These are phyloP conservation scores for Fusarium aywerte DNA, from an alignment of 2,329 filamentous ascomycete genomes.

Conservation along the genomic window DNA sequence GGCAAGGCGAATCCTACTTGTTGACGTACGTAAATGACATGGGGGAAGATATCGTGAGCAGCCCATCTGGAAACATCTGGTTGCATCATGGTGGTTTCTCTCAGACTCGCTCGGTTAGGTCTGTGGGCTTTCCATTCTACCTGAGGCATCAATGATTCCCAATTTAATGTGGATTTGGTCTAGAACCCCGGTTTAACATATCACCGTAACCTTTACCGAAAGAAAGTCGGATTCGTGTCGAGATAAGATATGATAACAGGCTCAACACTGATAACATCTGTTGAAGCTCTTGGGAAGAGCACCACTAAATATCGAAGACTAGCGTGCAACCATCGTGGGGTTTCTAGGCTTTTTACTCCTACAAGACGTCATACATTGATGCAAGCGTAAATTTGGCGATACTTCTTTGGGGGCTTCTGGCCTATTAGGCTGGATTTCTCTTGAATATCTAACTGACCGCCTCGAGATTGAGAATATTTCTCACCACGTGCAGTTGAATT, in stretches of 20 bases:
- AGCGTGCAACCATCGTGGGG: neutral
- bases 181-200: neutral
- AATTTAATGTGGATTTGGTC: neutral
- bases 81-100: constrained; percentile 29
- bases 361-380: constrained; percentile 12
- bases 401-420: neutral
- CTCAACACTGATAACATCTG: constrained; percentile 4
- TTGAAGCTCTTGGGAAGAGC: constrained; percentile 13
- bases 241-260: constrained; percentile 15
- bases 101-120: constrained; percentile 6
- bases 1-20: constrained; percentile 10
- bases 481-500: neutral
- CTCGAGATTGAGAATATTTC: neutral
- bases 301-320: constrained; percentile 5
- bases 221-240: neutral
- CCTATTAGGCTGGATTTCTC: neutral
- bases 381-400: neutral
- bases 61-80: constrained; percentile 21
- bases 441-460: constrained; percentile 12
- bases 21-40: constrained; percentile 2
- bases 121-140: neutral
- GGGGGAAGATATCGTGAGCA: constrained; percentile 31
- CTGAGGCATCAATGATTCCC: neutral
- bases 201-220: neutral
- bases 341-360: neutral